phyloP scores from a whole-genome alignment of 2,329 filamentous ascomycete species.

The Lithohypha guttulata region DNA sequence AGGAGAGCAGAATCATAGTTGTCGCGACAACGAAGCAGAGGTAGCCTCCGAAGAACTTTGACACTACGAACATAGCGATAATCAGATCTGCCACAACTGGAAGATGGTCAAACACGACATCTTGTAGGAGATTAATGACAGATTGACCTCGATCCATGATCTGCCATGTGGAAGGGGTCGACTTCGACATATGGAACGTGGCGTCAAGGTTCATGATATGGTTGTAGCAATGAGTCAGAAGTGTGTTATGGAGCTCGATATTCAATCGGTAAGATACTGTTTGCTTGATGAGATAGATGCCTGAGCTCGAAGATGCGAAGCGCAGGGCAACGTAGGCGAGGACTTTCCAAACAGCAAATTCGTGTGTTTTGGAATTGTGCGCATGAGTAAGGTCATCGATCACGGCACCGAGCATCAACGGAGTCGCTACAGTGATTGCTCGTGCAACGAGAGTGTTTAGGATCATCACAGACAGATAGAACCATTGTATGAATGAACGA shows the following conservation, averaged over 20 bases:
- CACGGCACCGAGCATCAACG: constrained; percentile 71
- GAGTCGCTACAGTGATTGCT: constrained; percentile 63
- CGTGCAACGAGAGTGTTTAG: constrained; percentile 61
- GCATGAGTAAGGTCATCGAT: constrained; percentile 58
- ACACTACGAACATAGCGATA: constrained; percentile 46
- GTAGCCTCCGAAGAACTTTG: constrained; percentile 53
- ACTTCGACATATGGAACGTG: constrained; percentile 58
- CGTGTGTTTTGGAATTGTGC: no score
- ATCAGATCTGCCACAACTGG: constrained; percentile 54
- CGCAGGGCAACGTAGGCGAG: constrained; percentile 40
- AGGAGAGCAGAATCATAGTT: constrained; percentile 42
- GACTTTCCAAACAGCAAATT: constrained; percentile 44
- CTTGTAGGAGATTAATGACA: constrained; percentile 49
- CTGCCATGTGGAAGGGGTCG: constrained; percentile 53
- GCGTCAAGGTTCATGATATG: constrained; percentile 60
- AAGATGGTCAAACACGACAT: constrained; percentile 47
- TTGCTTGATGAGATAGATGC: constrained; percentile 40
- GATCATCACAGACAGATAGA: constrained; percentile 55
- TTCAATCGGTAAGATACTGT: constrained; percentile 46
- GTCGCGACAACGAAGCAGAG: constrained; percentile 42
- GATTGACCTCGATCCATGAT: constrained; percentile 54
- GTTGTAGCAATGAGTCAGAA: constrained; percentile 52
- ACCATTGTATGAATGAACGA: constrained; percentile 53
- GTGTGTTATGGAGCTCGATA: constrained; percentile 46
- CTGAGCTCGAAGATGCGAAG: constrained; percentile 42